Evolutionary conservation across 768 basidiomycete species (phyloP).

Genomic region (Punctularia strigosozonata): DNA sequence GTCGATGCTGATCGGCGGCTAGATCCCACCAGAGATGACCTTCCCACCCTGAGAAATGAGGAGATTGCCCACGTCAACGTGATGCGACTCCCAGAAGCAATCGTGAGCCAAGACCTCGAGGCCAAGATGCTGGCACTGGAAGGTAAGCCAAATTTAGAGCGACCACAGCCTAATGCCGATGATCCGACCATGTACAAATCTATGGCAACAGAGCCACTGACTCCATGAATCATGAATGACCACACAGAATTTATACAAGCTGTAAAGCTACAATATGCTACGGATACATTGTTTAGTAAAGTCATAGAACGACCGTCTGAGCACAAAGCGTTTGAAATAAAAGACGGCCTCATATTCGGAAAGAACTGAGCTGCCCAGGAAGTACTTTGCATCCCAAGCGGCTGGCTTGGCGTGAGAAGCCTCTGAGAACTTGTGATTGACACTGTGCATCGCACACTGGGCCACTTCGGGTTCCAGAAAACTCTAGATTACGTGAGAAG

Average conservation of each 20-base stretch:
- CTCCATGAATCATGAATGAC: neutral
- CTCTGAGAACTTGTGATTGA: conserved; percentile 12
- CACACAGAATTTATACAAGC: conserved; percentile 2
- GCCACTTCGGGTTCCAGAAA: conserved; percentile 18
- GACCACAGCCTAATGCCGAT: neutral
- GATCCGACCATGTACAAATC: neutral
- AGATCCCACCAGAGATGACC: neutral
- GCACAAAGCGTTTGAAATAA: conserved; percentile 3
- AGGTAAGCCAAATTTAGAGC: too few species aligned
- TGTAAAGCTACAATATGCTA: conserved; percentile 2
- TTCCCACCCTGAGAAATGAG: neutral
- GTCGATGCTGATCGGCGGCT: neutral
- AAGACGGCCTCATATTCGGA: conserved; percentile 3
- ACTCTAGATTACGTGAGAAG: conserved; percentile 19
- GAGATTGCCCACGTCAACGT: too few species aligned
- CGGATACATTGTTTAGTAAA: conserved; percentile 8
- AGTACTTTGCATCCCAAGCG: conserved; percentile 13
- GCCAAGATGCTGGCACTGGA: neutral
- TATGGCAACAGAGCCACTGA: neutral
- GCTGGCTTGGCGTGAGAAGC: conserved; percentile 5
- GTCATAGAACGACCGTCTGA: conserved; percentile 1
- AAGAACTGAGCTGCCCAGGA: neutral
- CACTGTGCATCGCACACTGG: conserved; percentile 19
- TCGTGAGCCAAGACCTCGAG: too few species aligned
- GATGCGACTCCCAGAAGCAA: too few species aligned